phyloP scores from a whole-genome alignment of 352 stramenopile species.

The Globisporangium yorkense region DNA sequence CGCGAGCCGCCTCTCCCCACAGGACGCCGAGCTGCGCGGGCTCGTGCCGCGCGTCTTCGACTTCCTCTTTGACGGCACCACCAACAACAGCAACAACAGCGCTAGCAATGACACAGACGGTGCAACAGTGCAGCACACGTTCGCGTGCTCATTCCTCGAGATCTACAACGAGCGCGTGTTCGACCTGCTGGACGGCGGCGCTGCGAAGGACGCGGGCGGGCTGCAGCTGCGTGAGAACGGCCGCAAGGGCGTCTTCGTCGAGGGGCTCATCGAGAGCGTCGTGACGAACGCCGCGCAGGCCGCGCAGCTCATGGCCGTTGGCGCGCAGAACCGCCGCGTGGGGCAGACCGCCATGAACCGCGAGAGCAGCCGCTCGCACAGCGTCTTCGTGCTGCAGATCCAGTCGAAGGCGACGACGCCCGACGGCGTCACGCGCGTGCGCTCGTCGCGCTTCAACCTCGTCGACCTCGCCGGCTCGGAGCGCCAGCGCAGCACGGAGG shows the following conservation, averaged over 20 bases:
- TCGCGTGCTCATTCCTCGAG: slow-evolving; percentile 89
- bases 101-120: slow-evolving; percentile 1
- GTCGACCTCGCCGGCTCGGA: slow-evolving; percentile 98
- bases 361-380: slow-evolving; percentile 80
- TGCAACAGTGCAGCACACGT: slow-evolving; percentile 47
- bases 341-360: slow-evolving; percentile 84
- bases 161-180: slow-evolving; percentile 95
- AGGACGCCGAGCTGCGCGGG: slow-evolving; percentile 41
- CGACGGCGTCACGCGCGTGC: slow-evolving; percentile 60
- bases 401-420: slow-evolving; percentile 53
- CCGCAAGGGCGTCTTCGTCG: slow-evolving; percentile 66
- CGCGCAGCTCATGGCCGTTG: slow-evolving; percentile 68
- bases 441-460: slow-evolving; percentile 93
- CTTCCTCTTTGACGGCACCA: slow-evolving; percentile 62
- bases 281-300: slow-evolving; percentile 63
- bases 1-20: slow-evolving; percentile 13
- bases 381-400: slow-evolving; percentile 80
- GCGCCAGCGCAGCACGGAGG: slow-evolving; percentile 94
- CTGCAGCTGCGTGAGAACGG: slow-evolving; percentile 70
- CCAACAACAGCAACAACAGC: slow-evolving; percentile 9
- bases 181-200: slow-evolving; percentile 79
- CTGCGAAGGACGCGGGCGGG: slow-evolving; percentile 37
- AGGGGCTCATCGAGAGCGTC: slow-evolving; percentile 70
- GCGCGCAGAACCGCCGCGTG: slow-evolving; percentile 68
- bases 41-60: slow-evolving; percentile 81